Base-by-base conservation (phyloP, 208 protist genomes). In the Trypanosoma boissoni region DNA sequence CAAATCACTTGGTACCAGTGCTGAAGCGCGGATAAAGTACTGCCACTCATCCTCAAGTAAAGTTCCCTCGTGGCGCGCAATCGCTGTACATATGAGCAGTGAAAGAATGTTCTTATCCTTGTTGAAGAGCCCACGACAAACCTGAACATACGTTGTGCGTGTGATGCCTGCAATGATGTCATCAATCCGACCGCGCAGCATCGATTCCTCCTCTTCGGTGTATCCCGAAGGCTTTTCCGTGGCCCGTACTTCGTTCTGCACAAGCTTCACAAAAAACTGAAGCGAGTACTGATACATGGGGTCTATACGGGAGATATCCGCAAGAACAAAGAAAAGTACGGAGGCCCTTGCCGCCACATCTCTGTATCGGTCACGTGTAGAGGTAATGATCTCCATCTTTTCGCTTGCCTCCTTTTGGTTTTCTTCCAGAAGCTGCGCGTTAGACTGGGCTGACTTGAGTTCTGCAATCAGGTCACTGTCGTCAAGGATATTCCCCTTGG, bases 201-300 rank as follows among this genome's bases (percentile, higher is more conserved):
- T 81, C 3, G 58, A 62, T 1, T 32, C 18, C 49, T 84, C 59
- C 7, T 80, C 65, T 49, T 86, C 86, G 7, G 67, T 68, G 63
- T 79, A 86, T 20, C 66, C 57, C 14, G 49, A 41, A 12, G 68
- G 72, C 52, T 92, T 90, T 64, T 49, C 64, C 12, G 84, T 94
- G 20, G 74, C 72, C 37, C 88, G 73, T 24, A 99, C 77, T 58
- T 87, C 82, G 44, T 83, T 59, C 52, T 86, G 78, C 58, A 99
- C 97, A 32, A 99, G 80, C 43, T 95, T 94, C 18, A 91, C 88
- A 68, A 99, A 99, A 76, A 97, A 99, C 56, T 97, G 87, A 32
- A 99, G 78, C 21, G 97, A 99, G 79, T 98, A 99, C 83, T 99
- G 95, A 72, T 99, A 99, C 97, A 99, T 99, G 23, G 97, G 96